Evolutionary conservation across 192 early-diverging fungal genomes (phyloP), one percentile per base, ranked within the genome.

Genomic region (Spizellomyces sp.): DNA sequence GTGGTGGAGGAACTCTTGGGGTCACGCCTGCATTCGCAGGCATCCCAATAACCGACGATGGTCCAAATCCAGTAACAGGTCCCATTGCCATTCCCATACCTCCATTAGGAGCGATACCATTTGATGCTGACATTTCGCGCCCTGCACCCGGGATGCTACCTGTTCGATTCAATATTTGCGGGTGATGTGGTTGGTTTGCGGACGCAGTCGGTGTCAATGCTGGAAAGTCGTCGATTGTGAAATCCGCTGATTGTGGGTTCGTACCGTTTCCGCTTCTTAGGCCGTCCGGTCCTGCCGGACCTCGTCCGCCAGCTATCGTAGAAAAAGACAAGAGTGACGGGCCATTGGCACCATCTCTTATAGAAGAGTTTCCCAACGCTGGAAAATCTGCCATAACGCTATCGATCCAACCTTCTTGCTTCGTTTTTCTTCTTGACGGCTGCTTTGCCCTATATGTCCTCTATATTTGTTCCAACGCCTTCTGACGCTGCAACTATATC

Each of bases 181-280:
- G 77, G 54, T 67, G 65, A 45, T 42, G 73, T 67, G 42, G 17
- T 15, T 50, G 41, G 6, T 27, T 56, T 12, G 43, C 14, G 36
- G 43, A 56, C 10, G 69, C 47, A 12, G 71, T 42, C 4, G 74
- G 56, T 41, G 73, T 63, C 36, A 80, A 56, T 3, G 79, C 65
- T 15, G 79, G 79, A 62, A 77, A 77, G 45, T 80, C 75, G 67
- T 80, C 75, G 17, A 74, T 61, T 17, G 69, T 68, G 41, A 76
- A 74, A 60, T 72, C 71, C 12, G 67, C 68, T 15, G 65, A 36
- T 54, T 19, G 50, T 36, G 27, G 27, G 50, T 19, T 19, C 12
- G 14, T 54, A 54, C 17, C 15, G 8, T 17, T 12, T 17, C 58
- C 73, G 42, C 58, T 64, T 27, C 73, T 63, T n/a, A 44, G 22